Percentiles rank a stretch among this genome's conserved stretches.
phyloP scores from a whole-genome alignment of 306 rosid genomes.

The Vigna mungo region DNA sequence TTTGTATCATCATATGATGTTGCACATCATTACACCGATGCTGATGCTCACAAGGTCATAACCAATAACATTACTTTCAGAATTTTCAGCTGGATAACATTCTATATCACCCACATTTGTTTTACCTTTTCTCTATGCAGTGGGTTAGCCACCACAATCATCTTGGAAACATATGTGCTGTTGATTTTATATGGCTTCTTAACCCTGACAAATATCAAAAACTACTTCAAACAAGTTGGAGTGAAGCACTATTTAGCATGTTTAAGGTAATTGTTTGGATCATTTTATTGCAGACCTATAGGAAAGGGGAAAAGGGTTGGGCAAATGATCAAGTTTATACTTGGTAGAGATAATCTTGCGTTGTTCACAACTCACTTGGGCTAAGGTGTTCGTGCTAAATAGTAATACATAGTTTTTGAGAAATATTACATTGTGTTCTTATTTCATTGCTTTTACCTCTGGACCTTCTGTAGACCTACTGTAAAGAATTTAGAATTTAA shows the following conservation, averaged over 20 bases:
- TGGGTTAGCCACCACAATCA: constrained; percentile 97
- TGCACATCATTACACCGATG: constrained; percentile 86
- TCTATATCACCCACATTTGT: constrained; percentile 21
- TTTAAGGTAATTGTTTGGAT: constrained; percentile 63
- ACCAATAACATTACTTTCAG: constrained; percentile 8
- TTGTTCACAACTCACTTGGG: background rate
- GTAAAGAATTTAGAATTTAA: background rate
- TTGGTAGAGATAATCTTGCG: background rate
- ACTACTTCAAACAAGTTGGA: constrained; percentile 70
- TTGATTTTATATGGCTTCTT: constrained; percentile 91
- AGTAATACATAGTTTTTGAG: too few species aligned
- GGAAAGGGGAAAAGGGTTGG: background rate
- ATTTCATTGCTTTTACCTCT: background rate
- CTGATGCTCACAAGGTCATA: constrained; percentile 84
- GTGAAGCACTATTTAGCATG: constrained; percentile 73
- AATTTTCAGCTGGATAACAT: constrained; percentile 21
- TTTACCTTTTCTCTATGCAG: constrained; percentile 48
- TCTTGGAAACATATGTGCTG: constrained; percentile 86
- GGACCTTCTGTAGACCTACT: background rate
- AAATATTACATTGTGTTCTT: background rate
- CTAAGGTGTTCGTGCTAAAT: background rate
- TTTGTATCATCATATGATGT: constrained; percentile 90
- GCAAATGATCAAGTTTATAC: background rate
- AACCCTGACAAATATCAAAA: constrained; percentile 70
- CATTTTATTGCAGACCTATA: too few species aligned